Evolutionary conservation across 1,139 yeast genomes (phyloP).

Genomic region (Casaregolazyma lundiana): DNA sequence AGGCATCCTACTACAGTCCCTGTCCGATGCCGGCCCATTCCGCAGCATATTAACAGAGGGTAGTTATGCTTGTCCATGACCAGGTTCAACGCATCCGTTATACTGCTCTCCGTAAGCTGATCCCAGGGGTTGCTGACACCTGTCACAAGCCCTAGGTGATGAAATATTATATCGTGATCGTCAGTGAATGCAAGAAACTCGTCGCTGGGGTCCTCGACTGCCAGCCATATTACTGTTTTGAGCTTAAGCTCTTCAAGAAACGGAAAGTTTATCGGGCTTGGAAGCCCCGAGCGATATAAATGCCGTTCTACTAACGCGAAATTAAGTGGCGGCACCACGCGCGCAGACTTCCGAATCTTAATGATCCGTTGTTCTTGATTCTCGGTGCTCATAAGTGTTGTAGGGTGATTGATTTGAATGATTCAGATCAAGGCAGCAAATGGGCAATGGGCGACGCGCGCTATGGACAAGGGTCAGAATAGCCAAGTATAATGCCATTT

Average conservation of each 20-base stretch:
- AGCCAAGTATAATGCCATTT: too few species aligned
- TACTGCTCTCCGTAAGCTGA: slow-evolving; percentile 81
- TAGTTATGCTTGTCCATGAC: slow-evolving; percentile 68
- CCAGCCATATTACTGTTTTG: slow-evolving; percentile 85
- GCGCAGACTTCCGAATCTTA: slow-evolving; percentile 3
- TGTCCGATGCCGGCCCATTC: slow-evolving; percentile 96
- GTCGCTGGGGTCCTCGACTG: slow-evolving; percentile 92
- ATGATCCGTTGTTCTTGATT: background rate
- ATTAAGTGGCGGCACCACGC: slow-evolving; percentile 89
- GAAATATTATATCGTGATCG: slow-evolving; percentile 57
- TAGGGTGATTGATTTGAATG: too few species aligned
- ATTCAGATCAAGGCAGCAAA: too few species aligned
- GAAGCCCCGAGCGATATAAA: slow-evolving; percentile 88
- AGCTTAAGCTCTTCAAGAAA: slow-evolving; percentile 70
- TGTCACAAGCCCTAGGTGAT: slow-evolving; percentile 52
- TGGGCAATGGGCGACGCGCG: too few species aligned
- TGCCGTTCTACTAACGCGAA: slow-evolving; percentile 91
- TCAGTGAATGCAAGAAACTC: slow-evolving; percentile 79
- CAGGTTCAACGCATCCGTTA: slow-evolving; percentile 70
- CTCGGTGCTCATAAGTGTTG: slow-evolving; percentile 1
- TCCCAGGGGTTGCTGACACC: slow-evolving; percentile 81
- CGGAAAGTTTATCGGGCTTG: slow-evolving; percentile 89
- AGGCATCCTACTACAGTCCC: slow-evolving; percentile 95
- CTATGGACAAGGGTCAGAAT: too few species aligned
- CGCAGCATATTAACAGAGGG: slow-evolving; percentile 88